Conservation (phyloP, 2,329 filamentous ascomycete genomes). For the Aspergillus aculeatus region DNA sequence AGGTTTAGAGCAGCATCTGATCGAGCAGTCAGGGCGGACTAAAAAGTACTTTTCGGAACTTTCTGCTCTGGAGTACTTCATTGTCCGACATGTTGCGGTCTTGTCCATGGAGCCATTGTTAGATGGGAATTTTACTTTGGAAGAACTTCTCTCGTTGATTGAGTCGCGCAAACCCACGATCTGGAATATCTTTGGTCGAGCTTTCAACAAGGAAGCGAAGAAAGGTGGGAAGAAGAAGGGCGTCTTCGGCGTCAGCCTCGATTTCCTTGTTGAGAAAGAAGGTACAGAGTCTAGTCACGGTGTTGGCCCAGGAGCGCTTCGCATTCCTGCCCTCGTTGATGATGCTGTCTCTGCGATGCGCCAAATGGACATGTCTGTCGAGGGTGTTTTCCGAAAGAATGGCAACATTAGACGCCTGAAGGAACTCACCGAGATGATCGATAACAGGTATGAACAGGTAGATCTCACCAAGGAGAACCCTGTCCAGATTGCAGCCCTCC, state of each 20-base stretch:
- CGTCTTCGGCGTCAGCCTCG: slow-evolving; percentile 85
- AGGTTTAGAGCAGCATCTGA: slow-evolving; percentile 44
- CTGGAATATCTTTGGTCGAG: slow-evolving; percentile 97
- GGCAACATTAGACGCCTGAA: slow-evolving; percentile 94
- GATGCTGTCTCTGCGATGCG: slow-evolving; percentile 92
- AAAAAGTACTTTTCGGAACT: slow-evolving; percentile 96
- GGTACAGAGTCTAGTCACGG: slow-evolving; percentile 97
- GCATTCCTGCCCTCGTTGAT: slow-evolving; percentile 91
- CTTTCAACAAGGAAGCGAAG: slow-evolving; percentile 75
- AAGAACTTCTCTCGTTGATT: slow-evolving; percentile 88
- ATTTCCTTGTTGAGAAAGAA: slow-evolving; percentile 85
- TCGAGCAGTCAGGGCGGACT: slow-evolving; percentile 56
- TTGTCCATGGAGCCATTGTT: slow-evolving; percentile 91
- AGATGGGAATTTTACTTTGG: slow-evolving; percentile 85
- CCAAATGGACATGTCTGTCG: slow-evolving; percentile 98
- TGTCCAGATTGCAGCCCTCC: slow-evolving; percentile 85
- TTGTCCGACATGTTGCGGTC: slow-evolving; percentile 91
- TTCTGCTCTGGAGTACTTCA: slow-evolving; percentile 94
- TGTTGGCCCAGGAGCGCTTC: slow-evolving; percentile 84
- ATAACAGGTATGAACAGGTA: slow-evolving; percentile 79
- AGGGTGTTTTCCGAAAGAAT: slow-evolving; percentile 98
- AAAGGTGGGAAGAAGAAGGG: slow-evolving; percentile 86
- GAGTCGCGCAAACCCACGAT: slow-evolving; percentile 92
- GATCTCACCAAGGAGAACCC: slow-evolving; percentile 86
- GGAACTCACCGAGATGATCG: slow-evolving; percentile 81